Conservation (phyloP, 2,329 filamentous ascomycete species). For the Zopfia rhizophila region DNA sequence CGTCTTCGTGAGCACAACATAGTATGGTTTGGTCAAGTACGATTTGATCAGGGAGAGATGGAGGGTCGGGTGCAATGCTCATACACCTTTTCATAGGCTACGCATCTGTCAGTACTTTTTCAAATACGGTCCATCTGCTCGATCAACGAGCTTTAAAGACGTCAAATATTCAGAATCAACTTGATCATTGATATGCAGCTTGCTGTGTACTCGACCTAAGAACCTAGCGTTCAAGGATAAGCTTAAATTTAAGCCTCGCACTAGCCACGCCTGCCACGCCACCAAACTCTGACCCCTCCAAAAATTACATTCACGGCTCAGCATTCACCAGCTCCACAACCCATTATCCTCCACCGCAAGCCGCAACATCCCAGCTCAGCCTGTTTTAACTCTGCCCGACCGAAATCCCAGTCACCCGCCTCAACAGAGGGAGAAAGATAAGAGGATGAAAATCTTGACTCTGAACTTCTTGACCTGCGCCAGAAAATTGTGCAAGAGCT, state of each 20-base stretch:
- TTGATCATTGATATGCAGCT: too few relatives aligned
- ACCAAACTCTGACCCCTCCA: constrained; percentile 8
- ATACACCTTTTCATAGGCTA: too few relatives aligned
- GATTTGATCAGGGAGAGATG: too few relatives aligned
- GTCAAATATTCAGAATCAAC: too few relatives aligned
- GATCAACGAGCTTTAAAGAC: too few relatives aligned
- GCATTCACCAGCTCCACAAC: constrained; percentile 3
- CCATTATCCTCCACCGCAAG: background rate
- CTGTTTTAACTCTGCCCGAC: background rate
- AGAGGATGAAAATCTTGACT: constrained; percentile 88
- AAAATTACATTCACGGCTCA: constrained; percentile 14
- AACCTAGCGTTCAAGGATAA: too few relatives aligned
- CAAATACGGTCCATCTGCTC: too few relatives aligned
- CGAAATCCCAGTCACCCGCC: background rate
- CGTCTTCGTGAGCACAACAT: too few relatives aligned
- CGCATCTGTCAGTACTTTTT: too few relatives aligned
- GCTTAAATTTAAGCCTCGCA: constrained; percentile 29
- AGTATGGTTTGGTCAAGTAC: too few relatives aligned
- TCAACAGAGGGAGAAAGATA: background rate
- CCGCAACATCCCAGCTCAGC: background rate
- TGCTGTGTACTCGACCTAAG: too few relatives aligned
- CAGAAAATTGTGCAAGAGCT: constrained; percentile 91
- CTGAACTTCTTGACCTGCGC: constrained; percentile 98
- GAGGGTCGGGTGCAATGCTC: too few relatives aligned
- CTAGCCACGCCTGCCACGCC: constrained; percentile 27